Base-by-base conservation (phyloP, 2,329 filamentous ascomycete species). In the Colletotrichum tabaci region DNA sequence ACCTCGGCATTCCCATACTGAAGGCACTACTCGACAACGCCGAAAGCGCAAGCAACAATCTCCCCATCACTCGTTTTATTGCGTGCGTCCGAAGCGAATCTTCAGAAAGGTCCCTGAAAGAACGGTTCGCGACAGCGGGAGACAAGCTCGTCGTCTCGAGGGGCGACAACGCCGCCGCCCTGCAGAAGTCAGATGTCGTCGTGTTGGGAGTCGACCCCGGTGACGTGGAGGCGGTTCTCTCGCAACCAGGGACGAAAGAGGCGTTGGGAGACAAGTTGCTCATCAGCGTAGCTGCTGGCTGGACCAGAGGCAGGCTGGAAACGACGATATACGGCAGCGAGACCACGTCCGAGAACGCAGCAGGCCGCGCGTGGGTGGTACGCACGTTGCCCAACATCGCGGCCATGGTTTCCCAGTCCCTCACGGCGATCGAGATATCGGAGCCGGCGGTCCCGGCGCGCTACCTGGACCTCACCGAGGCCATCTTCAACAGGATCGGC, bases 401-500 rank as follows among this genome's bases (percentile, higher is more conserved):
- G 4, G 79, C 79, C 0, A 72, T 77, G 40, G 80, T 82, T 0
- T 74, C 76, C 0, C 75, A 82, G 60, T 79, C 78, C 1, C 74
- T 82, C 2, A 82, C 80, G 0, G 79, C 78, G 4, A 79, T 83
- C 7, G 80, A 82, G 55, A 72, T 74, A 15, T 74, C 77, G 0
- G 74, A 77, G 2, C 74, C 76, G 0, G 26, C 66, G 1, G 23
- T 77, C 0, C 77, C 78, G 0, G 35, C 71, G 1, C 68, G 75
- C 21, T 63, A 77, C 2, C 58, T 80, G 0, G 56, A 77, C 2
- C 65, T 80, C 1, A 76, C 78, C 0, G 76, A 78, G 16, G 85
- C 85, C 76, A 86, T 91, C 42, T 91, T 91, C 79, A 82, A 80
- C 10, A 83, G 83, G 16, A 87, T 91, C 23, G 89, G 89, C 7